Conservation (phyloP, 139 green algal species). For the Coccomyxa sp. region DNA sequence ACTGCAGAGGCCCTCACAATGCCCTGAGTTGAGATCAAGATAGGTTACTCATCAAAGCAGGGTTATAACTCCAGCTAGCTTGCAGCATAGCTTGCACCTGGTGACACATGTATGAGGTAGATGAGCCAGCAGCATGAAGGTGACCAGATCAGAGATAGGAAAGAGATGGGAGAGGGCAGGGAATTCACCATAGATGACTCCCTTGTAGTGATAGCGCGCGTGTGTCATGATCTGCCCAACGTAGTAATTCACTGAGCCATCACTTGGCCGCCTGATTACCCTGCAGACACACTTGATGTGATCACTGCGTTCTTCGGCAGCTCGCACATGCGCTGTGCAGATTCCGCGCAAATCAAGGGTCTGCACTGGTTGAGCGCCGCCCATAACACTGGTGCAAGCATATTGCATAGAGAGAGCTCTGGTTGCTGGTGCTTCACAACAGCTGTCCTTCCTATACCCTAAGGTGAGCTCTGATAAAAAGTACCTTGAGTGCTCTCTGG, state of each 20-base stretch:
- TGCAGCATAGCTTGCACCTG: too few relatives aligned
- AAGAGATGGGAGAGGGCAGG: too few relatives aligned
- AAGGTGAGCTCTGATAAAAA: not conserved
- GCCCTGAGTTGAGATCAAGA: too few relatives aligned
- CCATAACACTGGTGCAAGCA: not conserved
- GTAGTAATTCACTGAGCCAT: slow-evolving; percentile 13
- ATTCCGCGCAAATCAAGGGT: not conserved
- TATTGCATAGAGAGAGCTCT: not conserved
- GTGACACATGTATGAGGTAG: too few relatives aligned
- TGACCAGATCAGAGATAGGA: too few relatives aligned
- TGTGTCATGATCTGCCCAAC: slow-evolving; percentile 39
- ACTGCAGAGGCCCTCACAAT: too few relatives aligned
- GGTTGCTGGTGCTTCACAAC: not conserved
- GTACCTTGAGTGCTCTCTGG: not conserved
- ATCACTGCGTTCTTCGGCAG: too few relatives aligned
- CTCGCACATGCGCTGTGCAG: too few relatives aligned
- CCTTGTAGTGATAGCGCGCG: slow-evolving; percentile 36
- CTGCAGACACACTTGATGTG: not conserved
- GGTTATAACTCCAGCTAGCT: too few relatives aligned
- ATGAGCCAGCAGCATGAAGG: too few relatives aligned
- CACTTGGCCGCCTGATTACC: not conserved
- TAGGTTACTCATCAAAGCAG: too few relatives aligned
- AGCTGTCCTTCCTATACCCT: not conserved
- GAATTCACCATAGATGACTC: not conserved
- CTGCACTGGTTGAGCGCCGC: not conserved